phyloP scores from a whole-genome alignment of 139 green algal species.

The Volvox reticuliferus region DNA sequence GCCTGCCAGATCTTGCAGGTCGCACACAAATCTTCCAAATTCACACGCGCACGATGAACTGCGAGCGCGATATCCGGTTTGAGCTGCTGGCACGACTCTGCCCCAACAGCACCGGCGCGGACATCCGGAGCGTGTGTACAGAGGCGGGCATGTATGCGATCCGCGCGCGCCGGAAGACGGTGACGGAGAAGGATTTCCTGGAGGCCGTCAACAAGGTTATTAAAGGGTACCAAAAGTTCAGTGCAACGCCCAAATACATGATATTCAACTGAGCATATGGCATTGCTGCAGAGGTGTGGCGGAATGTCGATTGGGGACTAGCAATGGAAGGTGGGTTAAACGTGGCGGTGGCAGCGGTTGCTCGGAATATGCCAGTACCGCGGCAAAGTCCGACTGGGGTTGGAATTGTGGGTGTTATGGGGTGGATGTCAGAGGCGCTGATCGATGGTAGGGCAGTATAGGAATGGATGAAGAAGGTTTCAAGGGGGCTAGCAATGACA shows the following conservation, averaged over 20 bases:
- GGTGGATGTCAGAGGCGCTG: no score
- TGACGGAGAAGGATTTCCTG: slow-evolving; percentile 99
- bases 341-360: no score
- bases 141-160: slow-evolving; percentile 98
- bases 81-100: slow-evolving; percentile 96
- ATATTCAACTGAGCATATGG: slow-evolving; percentile 29
- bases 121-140: slow-evolving; percentile 96
- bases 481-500: no score
- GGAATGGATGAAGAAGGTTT: no score
- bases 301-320: no score
- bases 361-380: no score
- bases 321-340: no score
- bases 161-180: slow-evolving; percentile 94
- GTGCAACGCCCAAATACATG: slow-evolving; percentile 94
- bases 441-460: no score
- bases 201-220: slow-evolving; percentile 98
- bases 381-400: no score
- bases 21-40: slow-evolving; percentile 99
- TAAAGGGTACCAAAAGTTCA: slow-evolving; percentile 96
- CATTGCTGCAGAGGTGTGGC: no score
- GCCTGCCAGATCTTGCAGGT: slow-evolving; percentile 95
- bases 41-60: slow-evolving; percentile 97
- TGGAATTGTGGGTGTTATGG: no score
- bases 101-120: slow-evolving; percentile 95
- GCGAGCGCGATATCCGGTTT: slow-evolving; percentile 96